These are phyloP conservation scores for Perkinsus olseni DNA, from an alignment of 169 alveolate species.

Conservation along the genomic window DNA sequence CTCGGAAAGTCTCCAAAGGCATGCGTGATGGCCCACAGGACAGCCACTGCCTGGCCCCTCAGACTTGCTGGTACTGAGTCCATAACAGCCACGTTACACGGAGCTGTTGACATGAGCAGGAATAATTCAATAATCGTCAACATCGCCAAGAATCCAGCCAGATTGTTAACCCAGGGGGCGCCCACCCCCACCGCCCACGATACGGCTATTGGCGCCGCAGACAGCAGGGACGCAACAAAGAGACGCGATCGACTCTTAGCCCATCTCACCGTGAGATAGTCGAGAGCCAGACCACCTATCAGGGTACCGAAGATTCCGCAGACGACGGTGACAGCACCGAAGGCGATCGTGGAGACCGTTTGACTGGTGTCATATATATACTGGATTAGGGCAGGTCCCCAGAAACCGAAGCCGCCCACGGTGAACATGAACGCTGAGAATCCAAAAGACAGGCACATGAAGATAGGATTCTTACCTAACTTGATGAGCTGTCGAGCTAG, in stretches of 20 bases:
- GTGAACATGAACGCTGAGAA: slow-evolving; percentile 21
- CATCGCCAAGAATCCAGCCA: slow-evolving; percentile 1
- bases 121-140: slow-evolving; percentile 10
- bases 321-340: slow-evolving; percentile 19
- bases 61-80: neutral
- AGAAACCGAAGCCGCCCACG: slow-evolving; percentile 19
- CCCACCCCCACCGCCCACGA: neutral
- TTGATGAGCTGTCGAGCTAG: neutral
- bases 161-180: neutral
- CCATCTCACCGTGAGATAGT: neutral
- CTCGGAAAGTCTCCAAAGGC: slow-evolving; percentile 26
- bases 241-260: neutral
- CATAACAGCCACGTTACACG: slow-evolving; percentile 11
- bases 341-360: neutral
- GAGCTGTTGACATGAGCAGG: slow-evolving; percentile 13
- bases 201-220: neutral
- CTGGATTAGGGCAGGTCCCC: slow-evolving; percentile 25
- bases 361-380: neutral
- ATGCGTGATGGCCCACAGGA: slow-evolving; percentile 12
- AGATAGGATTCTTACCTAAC: slow-evolving; percentile 2
- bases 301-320: slow-evolving; percentile 19
- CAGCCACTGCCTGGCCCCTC: slow-evolving; percentile 23
- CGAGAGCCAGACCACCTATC: slow-evolving; percentile 9
- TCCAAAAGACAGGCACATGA: neutral
- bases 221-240: neutral